phyloP scores from a whole-genome alignment of 2,329 filamentous ascomycete species.

The Penicillium sumatraense region DNA sequence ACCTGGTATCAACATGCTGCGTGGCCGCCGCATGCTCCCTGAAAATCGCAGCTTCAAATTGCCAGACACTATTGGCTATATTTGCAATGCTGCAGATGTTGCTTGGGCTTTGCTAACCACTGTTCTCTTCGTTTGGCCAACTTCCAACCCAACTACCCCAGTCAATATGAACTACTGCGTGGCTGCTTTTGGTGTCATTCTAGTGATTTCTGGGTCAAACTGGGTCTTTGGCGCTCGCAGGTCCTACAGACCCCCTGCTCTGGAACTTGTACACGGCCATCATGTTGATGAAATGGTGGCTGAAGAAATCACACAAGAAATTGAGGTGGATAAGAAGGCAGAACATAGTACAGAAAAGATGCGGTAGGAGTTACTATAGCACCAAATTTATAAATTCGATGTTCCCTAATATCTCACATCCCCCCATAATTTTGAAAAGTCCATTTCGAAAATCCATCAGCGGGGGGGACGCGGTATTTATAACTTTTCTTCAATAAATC shows the following conservation, averaged over 20 bases:
- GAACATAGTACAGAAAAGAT: background rate
- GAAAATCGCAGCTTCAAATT: slow-evolving; percentile 49
- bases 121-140: slow-evolving; percentile 61
- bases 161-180: slow-evolving; percentile 64
- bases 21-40: slow-evolving; percentile 57
- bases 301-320: background rate
- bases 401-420: too few relatives aligned
- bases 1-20: slow-evolving; percentile 51
- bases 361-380: background rate
- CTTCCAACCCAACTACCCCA: slow-evolving; percentile 47
- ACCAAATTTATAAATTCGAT: background rate
- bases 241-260: background rate
- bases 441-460: too few relatives aligned
- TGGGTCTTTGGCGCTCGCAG: background rate
- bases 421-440: too few relatives aligned
- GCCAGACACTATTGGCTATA: slow-evolving; percentile 46
- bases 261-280: background rate
- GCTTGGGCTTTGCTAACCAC: slow-evolving; percentile 58
- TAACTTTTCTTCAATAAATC: too few relatives aligned
- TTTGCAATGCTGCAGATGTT: slow-evolving; percentile 55
- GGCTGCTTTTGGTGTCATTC: slow-evolving; percentile 61
- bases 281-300: background rate
- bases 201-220: slow-evolving; percentile 35
- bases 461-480: too few relatives aligned
- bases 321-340: background rate